Evolutionary conservation across 2,329 filamentous ascomycete genomes (phyloP), one percentile per base, ranked within the genome.

Genomic region (Fusarium sp.): DNA sequence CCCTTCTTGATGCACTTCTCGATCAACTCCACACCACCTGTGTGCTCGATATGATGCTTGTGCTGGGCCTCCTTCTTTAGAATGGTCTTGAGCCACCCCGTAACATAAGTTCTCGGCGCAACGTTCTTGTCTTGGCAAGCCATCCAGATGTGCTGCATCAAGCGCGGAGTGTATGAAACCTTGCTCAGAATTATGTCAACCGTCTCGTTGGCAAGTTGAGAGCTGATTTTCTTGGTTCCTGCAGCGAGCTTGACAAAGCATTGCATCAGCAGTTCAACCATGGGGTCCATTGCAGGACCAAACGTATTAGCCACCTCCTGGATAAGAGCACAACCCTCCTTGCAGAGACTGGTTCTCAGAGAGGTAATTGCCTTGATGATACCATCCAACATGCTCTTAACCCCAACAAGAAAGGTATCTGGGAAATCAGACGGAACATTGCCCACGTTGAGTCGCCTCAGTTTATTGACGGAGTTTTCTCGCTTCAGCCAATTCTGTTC

Each of bases 111-210:
- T 70, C 96, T 91, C 22, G 95, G 92, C 79, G 96, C 93, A 6
- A 95, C 92, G 79, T 98, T 98, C 85, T 98, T 98, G 84, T 99
- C 96, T 80, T 97, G 93, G 71, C 90, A 93, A 30, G 96, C 95
- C 61, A 86, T 85, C 85, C 91, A 93, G 54, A 98, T 86, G 78
- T 98, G 96, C 81, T 97, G 93, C 87, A 98, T 89, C 71, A 98
- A 87, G 35, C 95, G 92, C 68, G 87, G 85, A 70, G 89, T 95
- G 83, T 96, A 98, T 0, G 95, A 92, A 36, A 93, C 92, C 76
- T 92, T 91, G 71, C 90, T 89, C 72, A 98, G 89, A 59, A 99
- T 91, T 26, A 88, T 90, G 74, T 96, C 92, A n/a, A 98, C 91
- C 0, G 93, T 94, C 22, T 85, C 82, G 79, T 97, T 95, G 59